Base-by-base conservation (phyloP, 2,329 filamentous ascomycete genomes). In the Rasamsonia emersonii region DNA sequence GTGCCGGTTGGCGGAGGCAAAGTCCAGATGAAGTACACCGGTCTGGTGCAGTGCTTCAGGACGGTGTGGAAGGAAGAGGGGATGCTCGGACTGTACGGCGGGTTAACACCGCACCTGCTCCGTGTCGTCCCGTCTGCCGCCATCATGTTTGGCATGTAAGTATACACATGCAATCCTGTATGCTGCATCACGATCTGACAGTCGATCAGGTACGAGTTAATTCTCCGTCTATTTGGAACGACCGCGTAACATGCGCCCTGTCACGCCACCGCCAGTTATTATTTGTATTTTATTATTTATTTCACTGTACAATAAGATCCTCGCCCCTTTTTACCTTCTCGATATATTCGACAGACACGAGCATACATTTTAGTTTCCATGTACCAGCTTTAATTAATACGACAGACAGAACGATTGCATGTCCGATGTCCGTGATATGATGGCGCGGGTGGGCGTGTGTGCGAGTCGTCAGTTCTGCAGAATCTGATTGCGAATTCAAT, bases 111-210 rank as follows among this genome's bases (percentile, higher is more conserved):
- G 28, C 89, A 96, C 55, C 75, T 96, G 49, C 75, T 95, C 60
- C 74, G 88, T 40, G 88, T 88, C 5, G 88, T 95, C 4, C 89
- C 89, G 1, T 91, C 83, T 46, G 86, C 89, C 5, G 86, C 84
- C 45, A 93, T 96, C 57, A 95, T 93, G 83, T 94, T 95, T 58
- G 86, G 86, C 59, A 91, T 91, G 68, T 94, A 69, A 53, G 51
- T 43, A 23, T n/a, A 16, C 21, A 44, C 48, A 38, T 44, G 41
- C 11, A 41, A 35, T 19, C 54, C 39, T 4, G 56, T 35, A 31
- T 47, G 51, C 27, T 56, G 46, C 45, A 59, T 21, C 16, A 15
- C 13, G 14, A 10, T 16, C 37, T 40, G 37, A 40, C 18, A 45
- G 45, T 13, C 46, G 23, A 20, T 19, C 32, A 54, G 53, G 43